Conservation (phyloP, 257 asterid genomes). For the Pogostemon cablin region DNA sequence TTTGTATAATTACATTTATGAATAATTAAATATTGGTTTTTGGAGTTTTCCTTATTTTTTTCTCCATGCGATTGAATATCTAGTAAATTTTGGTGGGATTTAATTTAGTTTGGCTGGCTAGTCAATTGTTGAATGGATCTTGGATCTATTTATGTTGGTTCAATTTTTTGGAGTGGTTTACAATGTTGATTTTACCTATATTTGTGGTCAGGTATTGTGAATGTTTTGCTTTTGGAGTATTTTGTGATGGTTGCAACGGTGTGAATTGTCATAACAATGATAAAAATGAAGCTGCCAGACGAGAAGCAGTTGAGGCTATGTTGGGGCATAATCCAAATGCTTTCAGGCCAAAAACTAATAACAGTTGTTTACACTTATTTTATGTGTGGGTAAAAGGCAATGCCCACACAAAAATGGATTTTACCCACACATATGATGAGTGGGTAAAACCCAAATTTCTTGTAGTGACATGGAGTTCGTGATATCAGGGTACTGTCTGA, state of each 20-base stretch:
- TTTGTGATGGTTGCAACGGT: slow-evolving; percentile 95
- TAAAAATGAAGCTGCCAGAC: slow-evolving; percentile 80
- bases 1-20: no score
- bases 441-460: no score
- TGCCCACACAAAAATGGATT: no score
- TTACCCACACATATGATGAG: no score
- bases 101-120: neutral
- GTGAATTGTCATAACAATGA: slow-evolving; percentile 83
- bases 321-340: slow-evolving; percentile 95
- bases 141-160: slow-evolving; percentile 11
- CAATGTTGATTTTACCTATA: slow-evolving; percentile 29
- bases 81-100: no score
- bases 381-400: no score
- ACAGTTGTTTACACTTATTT: slow-evolving; percentile 50
- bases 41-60: no score
- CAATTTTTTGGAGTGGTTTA: slow-evolving; percentile 3
- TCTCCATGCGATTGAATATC: no score
- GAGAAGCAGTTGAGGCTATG: slow-evolving; percentile 91
- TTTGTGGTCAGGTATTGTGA: slow-evolving; percentile 81
- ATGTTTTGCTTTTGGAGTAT: slow-evolving; percentile 93
- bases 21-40: no score
- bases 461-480: slow-evolving; percentile 77
- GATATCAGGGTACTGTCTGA: slow-evolving; percentile 64
- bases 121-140: slow-evolving; percentile 14
- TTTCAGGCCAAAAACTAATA: slow-evolving; percentile 91